A percentile compares a stretch with the other conserved stretches of the same genome.
Evolutionary conservation across 805 yeast species (phyloP).

Genomic region (Kuraishia ogatae): DNA sequence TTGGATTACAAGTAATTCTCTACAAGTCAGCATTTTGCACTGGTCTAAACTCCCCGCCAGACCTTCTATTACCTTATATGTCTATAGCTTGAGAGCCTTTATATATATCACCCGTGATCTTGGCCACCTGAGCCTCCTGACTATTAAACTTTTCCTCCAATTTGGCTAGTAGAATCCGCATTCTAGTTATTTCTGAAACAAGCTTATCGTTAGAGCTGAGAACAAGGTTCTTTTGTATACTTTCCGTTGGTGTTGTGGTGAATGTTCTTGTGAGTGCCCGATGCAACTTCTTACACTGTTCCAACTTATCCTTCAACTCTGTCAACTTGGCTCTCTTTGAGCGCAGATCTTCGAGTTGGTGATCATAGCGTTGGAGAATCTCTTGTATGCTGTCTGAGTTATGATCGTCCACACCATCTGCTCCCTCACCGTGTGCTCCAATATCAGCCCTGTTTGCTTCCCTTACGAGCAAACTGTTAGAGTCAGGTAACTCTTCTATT

Average conservation of each 20-base stretch:
- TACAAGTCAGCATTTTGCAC: no score
- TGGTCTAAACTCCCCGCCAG: no score
- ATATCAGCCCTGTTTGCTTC: slow-evolving; percentile 7
- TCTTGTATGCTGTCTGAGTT: background rate
- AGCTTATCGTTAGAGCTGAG: slow-evolving; percentile 14
- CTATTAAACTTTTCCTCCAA: slow-evolving; percentile 9
- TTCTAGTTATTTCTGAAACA: slow-evolving; percentile 11
- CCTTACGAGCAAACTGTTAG: slow-evolving; percentile 6
- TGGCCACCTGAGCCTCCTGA: background rate
- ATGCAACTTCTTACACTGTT: slow-evolving; percentile 10
- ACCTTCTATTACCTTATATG: background rate
- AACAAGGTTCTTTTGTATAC: slow-evolving; percentile 14
- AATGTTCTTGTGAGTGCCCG: background rate
- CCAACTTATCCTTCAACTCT: slow-evolving; percentile 8
- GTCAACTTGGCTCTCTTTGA: slow-evolving; percentile 9
- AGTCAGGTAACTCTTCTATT: slow-evolving; percentile 21
- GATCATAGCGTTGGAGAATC: slow-evolving; percentile 17
- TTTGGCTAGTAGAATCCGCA: slow-evolving; percentile 8
- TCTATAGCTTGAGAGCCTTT: background rate
- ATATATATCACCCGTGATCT: background rate
- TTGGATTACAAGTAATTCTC: no score
- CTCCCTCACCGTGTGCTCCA: slow-evolving; percentile 2
- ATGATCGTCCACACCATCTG: background rate
- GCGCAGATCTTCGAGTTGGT: slow-evolving; percentile 8
- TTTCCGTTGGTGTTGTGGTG: slow-evolving; percentile 2